These are phyloP conservation scores for Trametes versicolor DNA, from an alignment of 1,284 basidiomycete species.

Conservation along the genomic window DNA sequence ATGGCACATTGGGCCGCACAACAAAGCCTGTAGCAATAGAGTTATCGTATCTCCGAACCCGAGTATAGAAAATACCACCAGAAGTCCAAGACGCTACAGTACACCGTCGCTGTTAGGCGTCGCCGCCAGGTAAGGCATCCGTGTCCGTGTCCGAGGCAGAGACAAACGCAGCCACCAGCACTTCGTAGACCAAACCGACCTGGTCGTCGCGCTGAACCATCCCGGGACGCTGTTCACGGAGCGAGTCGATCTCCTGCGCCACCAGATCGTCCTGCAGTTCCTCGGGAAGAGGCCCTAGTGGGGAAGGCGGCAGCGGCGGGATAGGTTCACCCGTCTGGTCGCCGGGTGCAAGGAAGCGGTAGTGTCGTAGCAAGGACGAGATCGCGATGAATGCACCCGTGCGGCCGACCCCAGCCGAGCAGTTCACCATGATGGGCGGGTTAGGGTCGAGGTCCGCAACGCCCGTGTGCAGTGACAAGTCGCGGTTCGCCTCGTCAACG, in stretches of 20 bases:
- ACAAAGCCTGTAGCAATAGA: too few species aligned
- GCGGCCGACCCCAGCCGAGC: constrained; percentile 90
- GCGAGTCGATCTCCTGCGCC: constrained; percentile 75
- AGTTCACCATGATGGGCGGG: constrained; percentile 85
- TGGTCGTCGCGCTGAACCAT: constrained; percentile 86
- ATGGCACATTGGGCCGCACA: too few species aligned
- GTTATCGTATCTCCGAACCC: too few species aligned
- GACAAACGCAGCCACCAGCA: constrained; percentile 55
- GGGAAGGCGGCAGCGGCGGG: constrained; percentile 53
- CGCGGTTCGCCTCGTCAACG: constrained; percentile 68
- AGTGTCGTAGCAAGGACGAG: constrained; percentile 72
- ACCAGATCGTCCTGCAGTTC: constrained; percentile 68
- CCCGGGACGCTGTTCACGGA: constrained; percentile 81
- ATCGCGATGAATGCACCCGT: constrained; percentile 90
- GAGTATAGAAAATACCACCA: too few species aligned
- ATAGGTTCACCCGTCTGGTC: constrained; percentile 35
- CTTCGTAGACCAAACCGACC: constrained; percentile 70
- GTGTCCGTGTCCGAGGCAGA: neutral
- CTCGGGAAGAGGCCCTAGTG: constrained; percentile 64
- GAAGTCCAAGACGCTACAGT: too few species aligned
- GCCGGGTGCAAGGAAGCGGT: constrained; percentile 57
- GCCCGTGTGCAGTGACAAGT: constrained; percentile 48
- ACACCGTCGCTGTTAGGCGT: neutral
- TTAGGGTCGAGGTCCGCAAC: constrained; percentile 53
- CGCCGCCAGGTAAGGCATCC: neutral